Conservation (phyloP, 148 eudicot genomes). For the Rhododendron henanense region DNA sequence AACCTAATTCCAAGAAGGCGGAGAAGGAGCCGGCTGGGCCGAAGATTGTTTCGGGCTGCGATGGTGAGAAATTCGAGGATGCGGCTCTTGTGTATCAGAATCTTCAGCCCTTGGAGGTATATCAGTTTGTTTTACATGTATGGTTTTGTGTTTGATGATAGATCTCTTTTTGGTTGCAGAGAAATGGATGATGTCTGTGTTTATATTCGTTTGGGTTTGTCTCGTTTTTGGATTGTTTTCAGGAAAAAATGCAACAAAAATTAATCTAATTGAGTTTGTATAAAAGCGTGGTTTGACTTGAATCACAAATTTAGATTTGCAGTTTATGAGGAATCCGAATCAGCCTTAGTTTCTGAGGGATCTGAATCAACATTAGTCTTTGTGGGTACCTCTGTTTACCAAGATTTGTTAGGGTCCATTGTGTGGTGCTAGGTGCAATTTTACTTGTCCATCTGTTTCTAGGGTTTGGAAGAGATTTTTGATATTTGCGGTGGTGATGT, state of each 20-base stretch:
- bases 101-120: slow-evolving; percentile 48
- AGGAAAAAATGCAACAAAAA: background rate
- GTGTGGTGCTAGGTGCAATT: background rate
- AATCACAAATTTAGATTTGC: background rate
- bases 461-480: slow-evolving; percentile 24
- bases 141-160: background rate
- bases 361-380: background rate
- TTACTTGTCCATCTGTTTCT: background rate
- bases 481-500: slow-evolving; percentile 15
- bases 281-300: background rate
- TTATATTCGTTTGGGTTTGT: background rate
- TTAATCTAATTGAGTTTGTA: background rate
- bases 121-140: background rate
- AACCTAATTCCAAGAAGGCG: background rate
- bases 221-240: background rate
- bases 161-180: background rate
- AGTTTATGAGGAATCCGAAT: background rate
- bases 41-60: background rate
- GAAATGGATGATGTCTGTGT: background rate
- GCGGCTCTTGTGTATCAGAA: slow-evolving; percentile 31
- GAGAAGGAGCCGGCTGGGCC: background rate
- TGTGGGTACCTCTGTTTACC: background rate
- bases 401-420: background rate
- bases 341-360: background rate
- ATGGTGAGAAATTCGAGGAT: slow-evolving; percentile 15